Evolutionary conservation across 2,329 filamentous ascomycete genomes (phyloP), one percentile per base, ranked within the genome.

Genomic region (Ilyonectria sp.): DNA sequence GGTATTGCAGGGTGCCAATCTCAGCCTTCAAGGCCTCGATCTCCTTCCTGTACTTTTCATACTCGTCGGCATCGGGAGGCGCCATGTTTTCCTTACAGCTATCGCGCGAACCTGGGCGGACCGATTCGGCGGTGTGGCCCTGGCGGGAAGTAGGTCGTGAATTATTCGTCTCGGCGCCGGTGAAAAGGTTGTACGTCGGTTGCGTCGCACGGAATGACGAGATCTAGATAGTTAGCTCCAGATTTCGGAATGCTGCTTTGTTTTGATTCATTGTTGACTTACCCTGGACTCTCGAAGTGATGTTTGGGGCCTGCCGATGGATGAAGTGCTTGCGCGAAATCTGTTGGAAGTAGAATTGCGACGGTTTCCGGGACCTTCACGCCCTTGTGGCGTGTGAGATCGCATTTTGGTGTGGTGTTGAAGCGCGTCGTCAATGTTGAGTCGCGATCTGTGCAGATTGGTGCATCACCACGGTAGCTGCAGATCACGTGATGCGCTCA

Each of bases 1-100:
- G 94, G 82, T 98, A 99, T 69, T 91, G 92, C 57, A 98, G 84
- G 0, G 94, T 93, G 69, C 95, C 96, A 47, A 98, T 86, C 80
- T 98, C 94, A 2, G 95, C 94, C 77, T 95, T 95, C 29, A 98
- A 86, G 71, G 95, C 92, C 76, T 98, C 95, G 67, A 87, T 88
- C 40, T 84, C 83, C 62, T 82, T 86, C 55, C 85, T 84, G 76
- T 87, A 88, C 52, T 83, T 85, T 75, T 90, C 88, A 75, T 89
- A 89, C 62, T 87, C 84, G 65, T 89, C 86, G n/a, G 85, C 85
- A 65, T 90, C 88, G 1, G 86, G 82, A 0, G 89, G 88, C 35
- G 87, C 86, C 72, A 87, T 82, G 75, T 90, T 90, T 75, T 88
- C 89, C 75, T 88, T 90, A 68, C 82, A 87, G 76, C 87, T 89